phyloP scores from a whole-genome alignment of 805 yeast genomes.

The Pichia ethanolica region DNA sequence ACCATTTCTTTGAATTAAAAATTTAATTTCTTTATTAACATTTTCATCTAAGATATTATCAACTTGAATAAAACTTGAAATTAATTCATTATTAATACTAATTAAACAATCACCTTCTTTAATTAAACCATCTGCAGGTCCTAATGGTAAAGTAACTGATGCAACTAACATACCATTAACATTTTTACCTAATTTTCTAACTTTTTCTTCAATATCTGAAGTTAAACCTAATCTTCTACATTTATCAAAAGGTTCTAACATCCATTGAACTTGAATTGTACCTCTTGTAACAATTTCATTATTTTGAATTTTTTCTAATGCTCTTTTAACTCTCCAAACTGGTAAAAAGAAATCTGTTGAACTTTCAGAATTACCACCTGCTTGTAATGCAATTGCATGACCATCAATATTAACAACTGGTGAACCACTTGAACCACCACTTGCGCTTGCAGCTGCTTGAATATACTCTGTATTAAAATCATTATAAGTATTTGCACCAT shows the following conservation, averaged over 20 bases:
- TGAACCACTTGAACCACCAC: conserved; percentile 94
- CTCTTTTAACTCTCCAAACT: conserved; percentile 73
- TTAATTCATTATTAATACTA: conserved; percentile 56
- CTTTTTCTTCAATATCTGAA: conserved; percentile 59
- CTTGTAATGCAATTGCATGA: conserved; percentile 82
- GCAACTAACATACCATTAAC: conserved; percentile 80
- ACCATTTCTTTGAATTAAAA: conserved; percentile 72
- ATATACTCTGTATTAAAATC: conserved; percentile 92
- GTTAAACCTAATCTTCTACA: conserved; percentile 83
- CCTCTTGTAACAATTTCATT: conserved; percentile 67
- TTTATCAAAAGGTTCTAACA: conserved; percentile 79
- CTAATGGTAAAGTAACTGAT: conserved; percentile 71
- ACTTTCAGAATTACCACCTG: conserved; percentile 88
- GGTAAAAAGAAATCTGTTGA: conserved; percentile 92
- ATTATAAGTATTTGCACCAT: conserved; percentile 79
- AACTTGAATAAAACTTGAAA: conserved; percentile 68
- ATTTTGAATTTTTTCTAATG: conserved; percentile 64
- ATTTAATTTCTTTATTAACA: conserved; percentile 50
- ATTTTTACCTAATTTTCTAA: conserved; percentile 53
- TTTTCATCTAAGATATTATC: conserved; percentile 73
- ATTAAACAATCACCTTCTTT: conserved; percentile 83
- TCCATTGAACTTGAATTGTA: conserved; percentile 88
- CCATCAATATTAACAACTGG: conserved; percentile 93
- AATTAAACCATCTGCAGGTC: conserved; percentile 68
- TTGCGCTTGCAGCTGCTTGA: conserved; percentile 93